A percentile compares a stretch with the other conserved stretches of the same genome.
Evolutionary conservation across 1,139 yeast species (phyloP).

Genomic region (Debaryomycetaceae sp.): DNA sequence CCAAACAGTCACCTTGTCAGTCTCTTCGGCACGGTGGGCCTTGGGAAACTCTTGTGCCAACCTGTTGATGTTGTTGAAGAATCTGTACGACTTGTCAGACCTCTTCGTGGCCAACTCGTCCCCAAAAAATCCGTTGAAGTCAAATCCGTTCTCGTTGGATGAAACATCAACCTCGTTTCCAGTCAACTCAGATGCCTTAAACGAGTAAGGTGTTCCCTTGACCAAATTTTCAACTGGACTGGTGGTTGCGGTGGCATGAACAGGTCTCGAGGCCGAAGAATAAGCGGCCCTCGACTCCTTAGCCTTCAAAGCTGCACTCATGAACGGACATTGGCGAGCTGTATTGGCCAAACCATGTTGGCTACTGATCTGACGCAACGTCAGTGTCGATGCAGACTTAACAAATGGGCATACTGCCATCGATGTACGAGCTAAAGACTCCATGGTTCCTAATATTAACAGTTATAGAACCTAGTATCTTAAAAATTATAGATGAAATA

Average conservation of each 20-base stretch:
- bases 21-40: constrained; percentile 77
- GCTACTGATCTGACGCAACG: constrained; percentile 52
- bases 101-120: constrained; percentile 70
- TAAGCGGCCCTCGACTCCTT: constrained; percentile 40
- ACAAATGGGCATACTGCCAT: constrained; percentile 84
- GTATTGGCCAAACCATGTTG: constrained; percentile 48
- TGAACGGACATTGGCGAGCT: constrained; percentile 82
- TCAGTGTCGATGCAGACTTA: constrained; percentile 60
- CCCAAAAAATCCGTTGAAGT: constrained; percentile 62
- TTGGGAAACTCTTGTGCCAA: constrained; percentile 89
- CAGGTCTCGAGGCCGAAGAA: constrained; percentile 56
- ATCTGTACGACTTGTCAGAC: constrained; percentile 87
- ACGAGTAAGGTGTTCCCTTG: constrained; percentile 33
- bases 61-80: constrained; percentile 94
- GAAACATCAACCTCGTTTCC: constrained; percentile 27
- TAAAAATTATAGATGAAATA: too few relatives aligned
- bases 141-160: constrained; percentile 51
- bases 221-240: constrained; percentile 21
- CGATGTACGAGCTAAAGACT: constrained; percentile 73
- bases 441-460: constrained; percentile 55
- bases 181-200: constrained; percentile 27
- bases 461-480: too few relatives aligned
- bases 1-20: constrained; percentile 94
- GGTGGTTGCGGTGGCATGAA: constrained; percentile 45
- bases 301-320: constrained; percentile 68